Conservation (phyloP, 2,329 filamentous ascomycete genomes). For the Diplocarpon mali region DNA sequence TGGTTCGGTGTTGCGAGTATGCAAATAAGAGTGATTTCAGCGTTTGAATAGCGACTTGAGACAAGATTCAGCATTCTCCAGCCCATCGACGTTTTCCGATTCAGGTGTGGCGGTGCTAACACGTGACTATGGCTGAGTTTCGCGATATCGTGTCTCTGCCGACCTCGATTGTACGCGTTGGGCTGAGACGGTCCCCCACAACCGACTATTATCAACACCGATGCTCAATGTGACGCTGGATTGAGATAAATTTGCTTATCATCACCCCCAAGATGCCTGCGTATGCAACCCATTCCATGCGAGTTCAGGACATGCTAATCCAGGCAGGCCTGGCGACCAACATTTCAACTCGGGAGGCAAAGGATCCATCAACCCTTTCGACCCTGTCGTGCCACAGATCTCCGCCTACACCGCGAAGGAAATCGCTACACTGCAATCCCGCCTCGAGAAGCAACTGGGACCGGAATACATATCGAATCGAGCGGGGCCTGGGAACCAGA, state of each 20-base stretch:
- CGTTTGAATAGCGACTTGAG: background rate
- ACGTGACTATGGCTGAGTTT: background rate
- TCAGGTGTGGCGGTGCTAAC: background rate
- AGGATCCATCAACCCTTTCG: constrained; percentile 63
- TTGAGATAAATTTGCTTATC: constrained; percentile 2
- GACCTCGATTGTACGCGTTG: constrained; percentile 5
- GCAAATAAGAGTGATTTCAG: too few relatives aligned
- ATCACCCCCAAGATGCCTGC: constrained; percentile 33
- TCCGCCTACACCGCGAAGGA: constrained; percentile 80
- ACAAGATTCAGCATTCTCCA: background rate
- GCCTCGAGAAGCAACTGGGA: constrained; percentile 85
- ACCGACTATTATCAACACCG: constrained; percentile 6
- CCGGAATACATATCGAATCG: constrained; percentile 91
- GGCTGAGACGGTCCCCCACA: constrained; percentile 6
- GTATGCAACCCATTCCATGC: constrained; percentile 27
- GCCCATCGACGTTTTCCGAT: background rate
- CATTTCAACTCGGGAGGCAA: constrained; percentile 33
- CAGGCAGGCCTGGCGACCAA: constrained; percentile 55
- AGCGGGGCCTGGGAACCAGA: constrained; percentile 70
- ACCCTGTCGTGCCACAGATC: constrained; percentile 56
- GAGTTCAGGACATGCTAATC: constrained; percentile 7
- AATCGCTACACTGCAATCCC: constrained; percentile 75
- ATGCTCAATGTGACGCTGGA: constrained; percentile 11
- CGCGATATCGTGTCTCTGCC: background rate
- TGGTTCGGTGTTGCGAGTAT: too few relatives aligned